These are phyloP conservation scores for Pleurozium schreberi DNA, from an alignment of 225 moss, liverwort and hornwort genomes.

Conservation along the genomic window DNA sequence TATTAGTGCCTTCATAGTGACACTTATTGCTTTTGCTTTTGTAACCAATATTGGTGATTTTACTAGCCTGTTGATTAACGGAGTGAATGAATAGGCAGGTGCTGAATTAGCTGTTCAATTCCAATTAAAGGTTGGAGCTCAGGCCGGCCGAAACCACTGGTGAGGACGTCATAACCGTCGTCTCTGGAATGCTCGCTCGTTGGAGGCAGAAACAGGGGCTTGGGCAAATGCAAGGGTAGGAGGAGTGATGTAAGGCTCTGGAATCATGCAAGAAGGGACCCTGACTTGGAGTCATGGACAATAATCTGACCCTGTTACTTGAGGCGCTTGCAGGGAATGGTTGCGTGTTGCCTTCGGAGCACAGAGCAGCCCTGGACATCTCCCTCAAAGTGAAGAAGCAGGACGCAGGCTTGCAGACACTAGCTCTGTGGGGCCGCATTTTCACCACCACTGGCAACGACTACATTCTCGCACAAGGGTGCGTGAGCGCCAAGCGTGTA, in stretches of 20 bases:
- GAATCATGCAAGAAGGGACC: background rate
- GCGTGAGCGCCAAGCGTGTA: slow-evolving; percentile 49
- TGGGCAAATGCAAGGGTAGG: background rate
- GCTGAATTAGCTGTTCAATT: background rate
- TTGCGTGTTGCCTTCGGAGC: slow-evolving; percentile 75
- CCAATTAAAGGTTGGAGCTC: background rate
- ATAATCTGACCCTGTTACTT: slow-evolving; percentile 50
- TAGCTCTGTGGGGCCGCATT: slow-evolving; percentile 78
- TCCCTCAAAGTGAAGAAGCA: slow-evolving; percentile 80
- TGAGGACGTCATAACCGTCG: slow-evolving; percentile 12
- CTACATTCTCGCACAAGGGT: slow-evolving; percentile 79
- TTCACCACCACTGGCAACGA: slow-evolving; percentile 74
- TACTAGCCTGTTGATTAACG: background rate
- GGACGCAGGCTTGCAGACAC: slow-evolving; percentile 70
- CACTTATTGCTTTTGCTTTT: background rate
- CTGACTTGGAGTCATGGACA: slow-evolving; percentile 49
- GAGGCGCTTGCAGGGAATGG: slow-evolving; percentile 78
- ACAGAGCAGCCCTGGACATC: slow-evolving; percentile 58
- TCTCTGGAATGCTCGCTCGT: background rate
- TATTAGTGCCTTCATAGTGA: background rate
- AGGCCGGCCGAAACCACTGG: background rate
- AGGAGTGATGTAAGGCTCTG: background rate
- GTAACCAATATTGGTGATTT: background rate
- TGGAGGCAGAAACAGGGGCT: background rate
- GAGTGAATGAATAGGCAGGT: background rate